Evolutionary conservation across 345 rosid species (phyloP).

Genomic region (Rhizophora mangle): DNA sequence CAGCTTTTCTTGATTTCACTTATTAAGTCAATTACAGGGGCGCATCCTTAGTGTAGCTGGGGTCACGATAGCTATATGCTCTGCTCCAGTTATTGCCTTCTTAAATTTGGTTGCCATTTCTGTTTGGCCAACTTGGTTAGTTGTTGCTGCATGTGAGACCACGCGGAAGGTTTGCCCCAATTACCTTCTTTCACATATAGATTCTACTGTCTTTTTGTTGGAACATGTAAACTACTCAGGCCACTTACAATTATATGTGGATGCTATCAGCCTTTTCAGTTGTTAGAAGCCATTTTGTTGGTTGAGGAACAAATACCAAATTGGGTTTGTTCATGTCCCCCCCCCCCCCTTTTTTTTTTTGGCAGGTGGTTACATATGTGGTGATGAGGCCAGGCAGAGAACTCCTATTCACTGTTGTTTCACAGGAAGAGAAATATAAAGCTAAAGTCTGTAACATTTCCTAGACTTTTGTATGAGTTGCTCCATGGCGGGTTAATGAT

Average conservation of each 20-base stretch:
- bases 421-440: slow-evolving; percentile 92
- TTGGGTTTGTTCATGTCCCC: background rate
- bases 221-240: background rate
- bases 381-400: slow-evolving; percentile 92
- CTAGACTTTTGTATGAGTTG: background rate
- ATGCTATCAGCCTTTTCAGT: background rate
- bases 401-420: slow-evolving; percentile 83
- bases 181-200: background rate
- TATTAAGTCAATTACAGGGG: slow-evolving; percentile 47
- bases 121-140: slow-evolving; percentile 84
- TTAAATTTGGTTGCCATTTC: slow-evolving; percentile 69
- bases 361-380: slow-evolving; percentile 80
- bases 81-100: slow-evolving; percentile 70
- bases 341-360: slow-evolving; percentile 8
- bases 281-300: background rate
- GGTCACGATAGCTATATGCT: slow-evolving; percentile 69
- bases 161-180: slow-evolving; percentile 61
- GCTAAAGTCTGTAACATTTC: slow-evolving; percentile 58
- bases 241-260: background rate
- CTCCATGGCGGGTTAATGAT: too few species aligned
- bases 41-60: slow-evolving; percentile 82
- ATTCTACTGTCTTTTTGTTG: background rate
- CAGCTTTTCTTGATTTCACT: slow-evolving; percentile 6
- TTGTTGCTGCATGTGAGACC: slow-evolving; percentile 81
- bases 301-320: background rate